Evolutionary conservation across 371 early-diverging fungal species (phyloP).

Genomic region (Apophysomyces elegans): DNA sequence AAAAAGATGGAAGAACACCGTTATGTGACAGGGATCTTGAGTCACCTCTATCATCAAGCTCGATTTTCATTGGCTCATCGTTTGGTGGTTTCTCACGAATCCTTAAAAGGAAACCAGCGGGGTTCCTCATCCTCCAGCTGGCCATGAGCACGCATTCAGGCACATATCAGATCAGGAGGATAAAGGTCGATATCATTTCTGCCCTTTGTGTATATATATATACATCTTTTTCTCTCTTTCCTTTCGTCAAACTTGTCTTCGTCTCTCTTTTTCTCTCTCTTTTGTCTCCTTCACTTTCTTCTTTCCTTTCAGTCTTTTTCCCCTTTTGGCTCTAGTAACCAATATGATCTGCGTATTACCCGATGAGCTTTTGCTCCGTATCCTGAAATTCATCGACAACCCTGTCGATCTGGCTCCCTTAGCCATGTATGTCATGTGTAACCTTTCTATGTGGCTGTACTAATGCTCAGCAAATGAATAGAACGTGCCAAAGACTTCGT

Average conservation of each 20-base stretch:
- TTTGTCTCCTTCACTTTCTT: conserved; percentile 7
- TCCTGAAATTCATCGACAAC: conserved; percentile 30
- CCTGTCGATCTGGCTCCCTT: conserved; percentile 31
- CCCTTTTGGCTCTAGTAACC: no score
- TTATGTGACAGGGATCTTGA: conserved; percentile 14
- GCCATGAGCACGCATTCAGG: not conserved
- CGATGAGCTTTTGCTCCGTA: conserved; percentile 31
- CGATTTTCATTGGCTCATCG: conserved; percentile 1
- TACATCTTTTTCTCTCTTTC: conserved; percentile 13
- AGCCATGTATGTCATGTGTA: conserved; percentile 30
- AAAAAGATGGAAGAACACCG: not conserved
- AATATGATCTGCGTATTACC: conserved; percentile 25
- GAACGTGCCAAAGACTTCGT: conserved; percentile 22
- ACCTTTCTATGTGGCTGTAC: conserved; percentile 14
- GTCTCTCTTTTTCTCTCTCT: conserved; percentile 12
- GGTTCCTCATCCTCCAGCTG: not conserved
- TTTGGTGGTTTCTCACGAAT: conserved; percentile 8
- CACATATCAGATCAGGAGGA: conserved; percentile 10
- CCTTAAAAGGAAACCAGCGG: conserved; percentile 1
- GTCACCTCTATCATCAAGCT: not conserved
- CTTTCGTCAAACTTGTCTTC: conserved; percentile 10
- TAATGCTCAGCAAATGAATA: not conserved
- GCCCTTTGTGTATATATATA: not conserved
- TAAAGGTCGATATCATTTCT: conserved; percentile 5
- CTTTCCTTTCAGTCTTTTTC: not conserved